Evolutionary conservation across 176 grass and related monocot genomes (phyloP).

Genomic region (Oryza meridionalis): DNA sequence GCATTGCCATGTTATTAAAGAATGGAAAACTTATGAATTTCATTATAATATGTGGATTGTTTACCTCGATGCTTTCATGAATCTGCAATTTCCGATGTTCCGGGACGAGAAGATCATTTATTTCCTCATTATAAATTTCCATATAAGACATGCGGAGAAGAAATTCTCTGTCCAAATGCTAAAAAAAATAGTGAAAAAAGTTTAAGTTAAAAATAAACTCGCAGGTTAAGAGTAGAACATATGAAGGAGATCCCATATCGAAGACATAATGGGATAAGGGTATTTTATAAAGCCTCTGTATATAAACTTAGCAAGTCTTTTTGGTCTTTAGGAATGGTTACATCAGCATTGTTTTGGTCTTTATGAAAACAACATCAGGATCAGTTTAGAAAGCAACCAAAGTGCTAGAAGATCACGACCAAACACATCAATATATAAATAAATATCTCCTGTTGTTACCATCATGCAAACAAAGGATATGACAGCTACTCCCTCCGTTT

Average conservation of each 20-base stretch:
- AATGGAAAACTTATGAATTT: slow-evolving; percentile 4
- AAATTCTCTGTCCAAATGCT: slow-evolving; percentile 88
- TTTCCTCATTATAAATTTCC: slow-evolving; percentile 99
- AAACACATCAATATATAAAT: background rate
- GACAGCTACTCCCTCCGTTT: background rate
- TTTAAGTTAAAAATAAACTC: slow-evolving; percentile 16
- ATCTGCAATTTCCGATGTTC: slow-evolving; percentile 96
- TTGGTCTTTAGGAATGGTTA: slow-evolving; percentile 7
- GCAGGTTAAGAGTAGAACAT: slow-evolving; percentile 7
- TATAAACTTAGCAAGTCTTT: background rate
- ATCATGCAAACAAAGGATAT: slow-evolving; percentile 16
- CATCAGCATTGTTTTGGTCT: background rate
- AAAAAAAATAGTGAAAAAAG: slow-evolving; percentile 36
- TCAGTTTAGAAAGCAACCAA: slow-evolving; percentile 9
- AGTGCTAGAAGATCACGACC: slow-evolving; percentile 1
- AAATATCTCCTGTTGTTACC: background rate
- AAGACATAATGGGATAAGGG: background rate
- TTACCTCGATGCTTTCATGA: slow-evolving; percentile 91
- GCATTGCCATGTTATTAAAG: slow-evolving; percentile 3
- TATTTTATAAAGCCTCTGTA: slow-evolving; percentile 11
- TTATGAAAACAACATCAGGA: slow-evolving; percentile 4
- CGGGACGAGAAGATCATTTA: slow-evolving; percentile 89
- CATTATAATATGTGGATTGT: slow-evolving; percentile 23
- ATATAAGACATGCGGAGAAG: slow-evolving; percentile 97
- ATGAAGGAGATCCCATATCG: background rate